Evolutionary conservation across 2,329 filamentous ascomycete species (phyloP), one percentile per base, ranked within the genome.

Genomic region (Sarocladium brachiariae): DNA sequence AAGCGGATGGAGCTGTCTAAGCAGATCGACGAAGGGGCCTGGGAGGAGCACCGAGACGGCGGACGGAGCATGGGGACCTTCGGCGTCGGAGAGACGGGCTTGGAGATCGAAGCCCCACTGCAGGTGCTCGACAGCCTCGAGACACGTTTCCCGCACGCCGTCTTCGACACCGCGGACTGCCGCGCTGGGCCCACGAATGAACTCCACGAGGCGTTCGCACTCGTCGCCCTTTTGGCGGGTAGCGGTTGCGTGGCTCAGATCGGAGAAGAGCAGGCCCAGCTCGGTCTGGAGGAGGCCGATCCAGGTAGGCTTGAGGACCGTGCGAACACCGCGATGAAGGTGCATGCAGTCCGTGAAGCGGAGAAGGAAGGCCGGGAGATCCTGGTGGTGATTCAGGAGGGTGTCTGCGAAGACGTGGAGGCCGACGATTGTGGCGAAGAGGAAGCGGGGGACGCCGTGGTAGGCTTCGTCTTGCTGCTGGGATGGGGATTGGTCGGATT

Each of bases 361-460:
- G 33, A 67, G 65, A 10, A 75, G 61, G 34, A 72, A 70, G 33
- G 56, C 53, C 30, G 68, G 62, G 33, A 76, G 72, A 37, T 65
- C 50, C 8, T 52, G 27, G 14, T 63, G 63, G 35, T 71, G 64
- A 49, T 68, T 59, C 2, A 59, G 56, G 2, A 77, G 62, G 2
- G 70, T 70, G 50, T 80, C 74, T 55, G 69, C 74, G 3, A 80
- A 65, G 34, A 71, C 66, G 49, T 78, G 74, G 6, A 76, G 63
- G 35, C 72, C 70, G 1, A 75, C 57, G 4, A 69, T 52, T 16
- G 64, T 61, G 4, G 72, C 68, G 57, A 75, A 76, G n/a, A 75
- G 58, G 50, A 74, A 72, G 13, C 70, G 63, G 1, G 70, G 65
- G 18, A 72, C 58, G 34, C 63, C 67, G 46, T 49, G 46, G 45